Conservation (phyloP, 2,329 filamentous ascomycete species). For the Botrytis pseudocinerea region DNA sequence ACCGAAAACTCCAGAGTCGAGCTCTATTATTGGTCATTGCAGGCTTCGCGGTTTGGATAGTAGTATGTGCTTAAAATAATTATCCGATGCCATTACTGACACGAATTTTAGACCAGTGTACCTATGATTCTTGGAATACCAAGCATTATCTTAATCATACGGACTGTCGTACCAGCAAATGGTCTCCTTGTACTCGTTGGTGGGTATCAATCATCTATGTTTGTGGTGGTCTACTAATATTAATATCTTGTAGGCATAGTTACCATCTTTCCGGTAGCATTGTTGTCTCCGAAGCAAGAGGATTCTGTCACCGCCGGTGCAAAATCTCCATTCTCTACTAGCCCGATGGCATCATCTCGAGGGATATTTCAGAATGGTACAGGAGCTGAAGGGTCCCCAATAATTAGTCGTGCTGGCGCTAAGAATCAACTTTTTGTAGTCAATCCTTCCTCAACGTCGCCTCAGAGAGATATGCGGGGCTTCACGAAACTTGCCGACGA, state of each 20-base stretch:
- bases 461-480: conserved; percentile 28
- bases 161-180: conserved; percentile 39
- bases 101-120: conserved; percentile 34
- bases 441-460: conserved; percentile 38
- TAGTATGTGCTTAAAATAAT: conserved; percentile 28
- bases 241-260: conserved; percentile 32
- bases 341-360: conserved; percentile 30
- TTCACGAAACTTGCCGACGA: conserved; percentile 32
- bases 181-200: conserved; percentile 40
- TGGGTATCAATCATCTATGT: conserved; percentile 26
- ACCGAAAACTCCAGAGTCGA: conserved; percentile 32
- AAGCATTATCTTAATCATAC: conserved; percentile 35
- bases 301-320: conserved; percentile 38
- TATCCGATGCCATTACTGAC: conserved; percentile 27
- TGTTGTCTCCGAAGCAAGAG: conserved; percentile 33
- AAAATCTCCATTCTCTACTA: conserved; percentile 38
- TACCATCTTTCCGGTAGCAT: conserved; percentile 32
- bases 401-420: conserved; percentile 31
- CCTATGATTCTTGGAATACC: conserved; percentile 40
- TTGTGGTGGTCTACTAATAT: background rate
- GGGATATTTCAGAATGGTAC: conserved; percentile 30
- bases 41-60: conserved; percentile 39
- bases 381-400: conserved; percentile 34
- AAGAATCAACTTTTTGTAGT: conserved; percentile 39
- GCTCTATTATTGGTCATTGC: conserved; percentile 34